Evolutionary conservation across 805 yeast genomes (phyloP), one percentile per base, ranked within the genome.

Genomic region (Kodamaea hsintzibuensis): DNA sequence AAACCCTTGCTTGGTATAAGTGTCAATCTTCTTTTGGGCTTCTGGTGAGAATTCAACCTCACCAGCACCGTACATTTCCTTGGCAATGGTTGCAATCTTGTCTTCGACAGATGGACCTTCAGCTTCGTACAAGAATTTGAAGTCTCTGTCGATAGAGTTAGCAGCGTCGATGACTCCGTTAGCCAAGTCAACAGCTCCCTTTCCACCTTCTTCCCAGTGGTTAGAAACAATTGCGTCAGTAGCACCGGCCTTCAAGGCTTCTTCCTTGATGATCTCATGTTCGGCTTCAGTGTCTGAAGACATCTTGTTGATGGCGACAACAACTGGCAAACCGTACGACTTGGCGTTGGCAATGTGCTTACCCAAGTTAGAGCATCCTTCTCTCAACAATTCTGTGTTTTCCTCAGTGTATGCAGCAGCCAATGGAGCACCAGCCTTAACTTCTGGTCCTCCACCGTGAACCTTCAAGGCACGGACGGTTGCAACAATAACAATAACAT

Each of bases 391-490:
- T 17, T 85, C 91, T 58, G 84, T 77, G 70, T 88, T 84, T 69
- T 88, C 96, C 62, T 80, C 79, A 17, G 83, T 77, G 74, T 88
- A 88, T 67, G 82, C 93, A 33, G 82, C 76, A 57, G 93, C 90
- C 68, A 88, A 78, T 53, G 90, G 78, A 58, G 88, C 88, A 65
- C 95, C 96, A 44, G 96, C 91, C 72, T 87, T 88, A 54, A 88
- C 93, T 63, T 87, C 91, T 49, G 95, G 90, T 50, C 91, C 96
- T 66, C 96, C 96, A 67, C 96, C 96, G 68, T 88, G 96, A 48
- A 88, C 83, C 71, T 88, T 88, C 72, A 88, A 77, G 22, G 96
- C 96, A 74, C 96, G 82, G 17, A 87, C 86, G 39, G 96, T 88
- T 50, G 96, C 95, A 56, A 88, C 96, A 62, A 88, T 80, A 47